Percentiles rank a stretch among this genome's conserved stretches.
These are phyloP conservation scores for Powellomyces hirtus DNA, from an alignment of 192 early-diverging fungal genomes.

Conservation along the genomic window DNA sequence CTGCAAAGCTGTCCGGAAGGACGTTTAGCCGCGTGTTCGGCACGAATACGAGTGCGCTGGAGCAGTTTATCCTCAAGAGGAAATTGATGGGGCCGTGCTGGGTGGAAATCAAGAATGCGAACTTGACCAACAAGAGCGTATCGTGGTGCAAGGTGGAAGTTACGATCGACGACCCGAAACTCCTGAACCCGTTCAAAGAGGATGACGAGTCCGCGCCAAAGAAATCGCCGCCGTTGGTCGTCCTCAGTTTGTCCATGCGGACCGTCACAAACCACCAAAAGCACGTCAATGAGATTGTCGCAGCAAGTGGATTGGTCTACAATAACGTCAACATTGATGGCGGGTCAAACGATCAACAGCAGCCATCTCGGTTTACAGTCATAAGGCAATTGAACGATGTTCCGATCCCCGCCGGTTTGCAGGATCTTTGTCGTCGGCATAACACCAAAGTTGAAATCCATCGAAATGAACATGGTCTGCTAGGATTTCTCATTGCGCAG, in stretches of 20 bases:
- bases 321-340: constrained; percentile 54
- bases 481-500: constrained; percentile 74
- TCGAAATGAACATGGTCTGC: constrained; percentile 70
- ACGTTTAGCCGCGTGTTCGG: constrained; percentile 90
- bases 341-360: constrained; percentile 16
- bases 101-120: constrained; percentile 69
- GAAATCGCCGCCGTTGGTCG: constrained; percentile 71
- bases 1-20: constrained; percentile 57
- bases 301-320: constrained; percentile 73
- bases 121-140: constrained; percentile 49
- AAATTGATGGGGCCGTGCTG: constrained; percentile 97
- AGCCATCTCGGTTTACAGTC: constrained; percentile 58
- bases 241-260: constrained; percentile 83
- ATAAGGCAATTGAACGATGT: constrained; percentile 71
- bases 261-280: constrained; percentile 79
- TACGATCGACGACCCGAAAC: constrained; percentile 68
- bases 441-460: constrained; percentile 57
- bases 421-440: constrained; percentile 48
- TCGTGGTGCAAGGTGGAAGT: constrained; percentile 91
- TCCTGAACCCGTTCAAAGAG: constrained; percentile 57
- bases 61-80: constrained; percentile 90
- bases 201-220: constrained; percentile 37
- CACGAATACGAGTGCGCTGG: constrained; percentile 78
- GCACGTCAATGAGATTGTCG: constrained; percentile 87
- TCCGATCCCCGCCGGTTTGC: constrained; percentile 81